These are phyloP conservation scores for Fusarium sp. DNA, from an alignment of 2,329 filamentous ascomycete species.

Conservation along the genomic window DNA sequence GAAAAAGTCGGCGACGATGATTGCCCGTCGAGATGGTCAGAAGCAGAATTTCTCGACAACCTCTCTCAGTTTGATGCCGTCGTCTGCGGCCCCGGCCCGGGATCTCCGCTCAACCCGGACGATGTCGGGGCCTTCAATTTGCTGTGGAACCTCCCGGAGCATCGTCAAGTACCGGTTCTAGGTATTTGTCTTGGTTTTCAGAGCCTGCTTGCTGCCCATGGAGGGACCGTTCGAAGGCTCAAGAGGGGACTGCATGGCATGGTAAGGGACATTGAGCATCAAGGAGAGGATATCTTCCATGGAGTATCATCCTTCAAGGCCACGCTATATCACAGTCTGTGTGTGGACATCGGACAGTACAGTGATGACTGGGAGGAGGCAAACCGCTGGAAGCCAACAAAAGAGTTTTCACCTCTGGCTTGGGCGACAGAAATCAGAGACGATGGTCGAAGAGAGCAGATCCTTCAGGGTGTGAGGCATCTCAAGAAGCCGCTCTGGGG, in stretches of 20 bases:
- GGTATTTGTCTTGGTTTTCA: conserved; percentile 94
- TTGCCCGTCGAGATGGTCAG: conserved; percentile 57
- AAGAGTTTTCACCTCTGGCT: conserved; percentile 70
- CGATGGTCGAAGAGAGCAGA: conserved; percentile 60
- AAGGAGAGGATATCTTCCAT: conserved; percentile 75
- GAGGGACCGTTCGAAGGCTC: conserved; percentile 76
- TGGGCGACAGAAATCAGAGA: conserved; percentile 69
- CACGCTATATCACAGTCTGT: conserved; percentile 82
- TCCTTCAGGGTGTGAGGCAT: conserved; percentile 86
- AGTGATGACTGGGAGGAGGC: conserved; percentile 36
- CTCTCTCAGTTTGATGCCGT: conserved; percentile 82
- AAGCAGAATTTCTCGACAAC: conserved; percentile 57
- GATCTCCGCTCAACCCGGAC: conserved; percentile 77
- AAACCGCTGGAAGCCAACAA: conserved; percentile 60
- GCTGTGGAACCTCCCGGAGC: conserved; percentile 78
- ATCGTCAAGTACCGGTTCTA: conserved; percentile 79
- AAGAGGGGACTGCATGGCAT: conserved; percentile 86
- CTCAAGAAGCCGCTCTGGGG: conserved; percentile 82
- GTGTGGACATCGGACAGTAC: conserved; percentile 66
- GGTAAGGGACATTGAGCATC: conserved; percentile 77
- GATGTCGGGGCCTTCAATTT: conserved; percentile 87
- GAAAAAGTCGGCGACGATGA: conserved; percentile 48
- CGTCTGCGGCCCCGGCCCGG: conserved; percentile 92
- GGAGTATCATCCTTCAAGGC: conserved; percentile 73
- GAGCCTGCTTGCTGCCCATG: conserved; percentile 79